A percentile compares a stretch with the other conserved stretches of the same genome.
phyloP scores from a whole-genome alignment of 1,284 basidiomycete genomes.

The Anthracocystis walkeri region DNA sequence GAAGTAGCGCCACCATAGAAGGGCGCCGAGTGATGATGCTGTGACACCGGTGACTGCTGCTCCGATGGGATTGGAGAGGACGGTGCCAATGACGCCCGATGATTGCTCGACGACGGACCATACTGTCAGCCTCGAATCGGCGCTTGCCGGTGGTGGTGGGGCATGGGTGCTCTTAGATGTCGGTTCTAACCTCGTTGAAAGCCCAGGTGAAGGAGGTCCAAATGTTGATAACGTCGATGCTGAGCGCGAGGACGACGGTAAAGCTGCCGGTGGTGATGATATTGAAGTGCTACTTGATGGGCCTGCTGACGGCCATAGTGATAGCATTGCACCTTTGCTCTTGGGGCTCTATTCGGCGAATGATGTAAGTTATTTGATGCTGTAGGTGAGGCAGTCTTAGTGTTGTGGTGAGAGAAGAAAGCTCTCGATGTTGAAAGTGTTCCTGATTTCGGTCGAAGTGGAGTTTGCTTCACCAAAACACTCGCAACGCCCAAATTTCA shows the following conservation, averaged over 20 bases:
- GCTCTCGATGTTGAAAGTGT: not conserved
- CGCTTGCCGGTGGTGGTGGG: not conserved
- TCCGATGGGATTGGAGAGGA: slow-evolving; percentile 35
- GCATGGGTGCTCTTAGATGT: too few species aligned
- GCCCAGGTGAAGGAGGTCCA: not conserved
- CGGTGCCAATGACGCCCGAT: slow-evolving; percentile 21
- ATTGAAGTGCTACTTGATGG: slow-evolving; percentile 3
- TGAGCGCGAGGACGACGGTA: not conserved
- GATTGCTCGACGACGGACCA: slow-evolving; percentile 44
- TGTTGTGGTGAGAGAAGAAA: slow-evolving; percentile 10
- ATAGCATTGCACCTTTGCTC: slow-evolving; percentile 6
- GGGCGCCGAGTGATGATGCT: slow-evolving; percentile 23
- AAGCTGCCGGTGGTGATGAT: not conserved
- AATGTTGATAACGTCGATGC: not conserved
- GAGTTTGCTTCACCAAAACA: slow-evolving; percentile 5
- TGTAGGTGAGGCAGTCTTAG: not conserved
- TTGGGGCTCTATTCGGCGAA: not conserved
- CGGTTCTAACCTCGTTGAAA: too few species aligned
- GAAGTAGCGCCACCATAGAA: slow-evolving; percentile 65
- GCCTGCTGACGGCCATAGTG: slow-evolving; percentile 12
- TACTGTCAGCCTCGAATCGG: slow-evolving; percentile 18
- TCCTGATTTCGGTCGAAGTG: slow-evolving; percentile 8
- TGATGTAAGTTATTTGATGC: not conserved
- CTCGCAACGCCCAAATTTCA: not conserved
- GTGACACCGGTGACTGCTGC: slow-evolving; percentile 33